Percentiles rank a stretch among this genome's conserved stretches.
These are phyloP conservation scores for Phialophora expanda DNA, from an alignment of 2,329 filamentous ascomycete species.

Conservation along the genomic window DNA sequence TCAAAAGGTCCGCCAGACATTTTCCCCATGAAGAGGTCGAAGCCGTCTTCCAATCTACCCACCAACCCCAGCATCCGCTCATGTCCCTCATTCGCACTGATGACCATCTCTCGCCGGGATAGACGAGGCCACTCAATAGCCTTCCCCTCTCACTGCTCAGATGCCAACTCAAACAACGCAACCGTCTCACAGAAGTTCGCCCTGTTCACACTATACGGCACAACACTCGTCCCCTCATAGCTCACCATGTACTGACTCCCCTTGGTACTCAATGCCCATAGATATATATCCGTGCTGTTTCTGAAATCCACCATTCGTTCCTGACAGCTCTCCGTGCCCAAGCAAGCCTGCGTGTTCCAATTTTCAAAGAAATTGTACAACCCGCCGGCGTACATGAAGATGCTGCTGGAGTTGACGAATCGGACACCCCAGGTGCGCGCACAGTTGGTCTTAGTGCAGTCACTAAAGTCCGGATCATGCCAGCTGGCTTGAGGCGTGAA, in stretches of 20 bases:
- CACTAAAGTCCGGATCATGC: conserved; percentile 58
- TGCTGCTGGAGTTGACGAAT: conserved; percentile 60
- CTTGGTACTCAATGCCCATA: conserved; percentile 38
- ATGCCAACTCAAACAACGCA: conserved; percentile 36
- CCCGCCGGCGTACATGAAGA: conserved; percentile 67
- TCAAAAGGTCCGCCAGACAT: too few relatives aligned
- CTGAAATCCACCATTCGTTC: conserved; percentile 36
- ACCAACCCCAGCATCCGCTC: background rate
- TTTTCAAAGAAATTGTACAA: conserved; percentile 69
- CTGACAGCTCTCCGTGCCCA: conserved; percentile 39
- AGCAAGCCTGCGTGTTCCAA: conserved; percentile 48
- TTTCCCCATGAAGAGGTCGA: background rate
- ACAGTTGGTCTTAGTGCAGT: conserved; percentile 47
- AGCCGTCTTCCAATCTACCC: background rate
- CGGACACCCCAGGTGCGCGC: conserved; percentile 67
- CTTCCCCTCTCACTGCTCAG: conserved; percentile 19
- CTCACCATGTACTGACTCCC: conserved; percentile 37
- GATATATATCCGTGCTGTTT: conserved; percentile 35
- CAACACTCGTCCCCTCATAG: conserved; percentile 35
- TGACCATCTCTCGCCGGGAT: background rate
- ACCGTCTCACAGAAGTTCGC: conserved; percentile 36
- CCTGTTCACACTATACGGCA: conserved; percentile 36
- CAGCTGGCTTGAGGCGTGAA: conserved; percentile 56
- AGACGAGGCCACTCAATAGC: background rate
- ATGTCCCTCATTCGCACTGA: background rate